Evolutionary conservation across 352 stramenopile genomes (phyloP), one percentile per base, ranked within the genome.

Genomic region (Globisporangium lucens): DNA sequence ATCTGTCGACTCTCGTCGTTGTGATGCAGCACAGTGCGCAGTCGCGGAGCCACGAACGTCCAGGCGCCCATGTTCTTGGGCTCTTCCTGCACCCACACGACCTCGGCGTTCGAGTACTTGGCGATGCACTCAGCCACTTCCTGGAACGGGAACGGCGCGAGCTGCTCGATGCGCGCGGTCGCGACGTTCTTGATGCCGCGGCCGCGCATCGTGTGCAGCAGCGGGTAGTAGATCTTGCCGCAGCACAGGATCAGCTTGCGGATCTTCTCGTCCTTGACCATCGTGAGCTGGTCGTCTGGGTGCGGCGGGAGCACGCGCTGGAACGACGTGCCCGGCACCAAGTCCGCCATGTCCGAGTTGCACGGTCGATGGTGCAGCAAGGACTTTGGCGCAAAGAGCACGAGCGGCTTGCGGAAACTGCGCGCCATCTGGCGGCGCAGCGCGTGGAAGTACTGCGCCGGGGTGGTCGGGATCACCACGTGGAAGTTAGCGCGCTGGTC

Each of bases 51-150:
- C 7, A 98, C 83, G 66, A 98, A 99, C 12, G 79, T 83, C 79
- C 97, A 99, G 30, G 93, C 87, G 22, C 98, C 98, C 97, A 99
- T 99, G 75, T 99, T 99, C 77, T 98, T 98, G 24, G 91, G 96
- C 71, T 99, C 98, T 75, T 99, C 98, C 76, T 99, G 98, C 15
- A 95, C 88, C 94, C 95, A 99, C 29, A 99, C 82, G 36, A 99
- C 79, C 66, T 98, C 76, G 13, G 97, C 98, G 67, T 99, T 99
- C 9, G 85, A 75, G 75, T 99, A 99, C 55, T 84, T 80, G 30
- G 79, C 75, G 15, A 91, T 85, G 63, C 87, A 92, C n/a, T 91
- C 74, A 13, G 97, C 97, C 49, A 99, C 87, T 46, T 97, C 85
- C 63, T 99, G 82, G 79, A 99, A 99, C 52, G 98, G 95, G 78